Evolutionary conservation across 129 eudicot species (phyloP), one percentile per base, ranked within the genome.

Genomic region (Oenanthe sinensis): DNA sequence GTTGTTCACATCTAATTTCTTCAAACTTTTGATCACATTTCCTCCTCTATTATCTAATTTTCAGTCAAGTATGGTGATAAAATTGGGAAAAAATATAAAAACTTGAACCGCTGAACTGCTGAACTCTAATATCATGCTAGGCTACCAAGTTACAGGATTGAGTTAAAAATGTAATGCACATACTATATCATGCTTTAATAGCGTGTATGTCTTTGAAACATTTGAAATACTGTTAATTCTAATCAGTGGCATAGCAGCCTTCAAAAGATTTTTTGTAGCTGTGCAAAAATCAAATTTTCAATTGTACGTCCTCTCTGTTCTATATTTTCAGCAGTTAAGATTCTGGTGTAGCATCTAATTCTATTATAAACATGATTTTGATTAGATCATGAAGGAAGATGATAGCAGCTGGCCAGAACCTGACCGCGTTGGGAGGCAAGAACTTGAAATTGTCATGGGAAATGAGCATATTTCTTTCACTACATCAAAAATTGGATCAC

Each of bases 351-450:
- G 49, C 46, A 12, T 44, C 13, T 45, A 20, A 74, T 12, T 24
- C 6, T 3, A 17, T 28, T 46, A 4, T 5, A n/a, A 22, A 10
- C 24, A 22, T 74, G 40, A 45, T 44, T 40, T 45, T 13, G 24
- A 6, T 24, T 85, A 96, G 99, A 96, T 96, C 75, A 90, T 96
- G 99, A 96, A 92, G 91, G 99, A 96, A 90, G 99, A 96, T 84
- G 99, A 96, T 80, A 92, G 87, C 82, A 92, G 87, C 85, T 96
- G 99, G 99, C 99, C 99, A 52, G 97, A 96, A 84, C 99, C 97
- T 10, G 99, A 96, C 84, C 88, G 95, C 30, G 96, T 96, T 43
- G 99, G 99, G 76, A 79, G 97, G 81, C 99, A 96, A 85, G 99
- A 96, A 85, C 97, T 96, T 76, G 99, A 96, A 85, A 96, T 96